Evolutionary conservation across 2,329 filamentous ascomycete species (phyloP).

Genomic region (Fusarium sp.): DNA sequence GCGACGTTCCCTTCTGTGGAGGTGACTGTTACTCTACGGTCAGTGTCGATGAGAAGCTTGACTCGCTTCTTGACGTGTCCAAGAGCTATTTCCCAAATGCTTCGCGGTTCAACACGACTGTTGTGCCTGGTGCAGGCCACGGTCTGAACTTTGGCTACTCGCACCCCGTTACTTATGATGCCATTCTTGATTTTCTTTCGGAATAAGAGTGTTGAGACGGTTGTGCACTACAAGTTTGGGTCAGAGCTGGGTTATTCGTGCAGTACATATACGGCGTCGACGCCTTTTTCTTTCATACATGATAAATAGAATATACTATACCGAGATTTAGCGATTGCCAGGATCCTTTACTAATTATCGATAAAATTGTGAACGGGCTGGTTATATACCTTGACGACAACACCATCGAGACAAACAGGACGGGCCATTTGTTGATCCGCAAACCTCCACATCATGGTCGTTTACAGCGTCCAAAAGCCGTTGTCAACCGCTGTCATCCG

Average conservation of each 20-base stretch:
- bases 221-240: background rate
- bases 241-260: background rate
- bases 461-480: slow-evolving; percentile 36
- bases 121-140: slow-evolving; percentile 63
- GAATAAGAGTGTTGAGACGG: slow-evolving; percentile 1
- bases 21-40: slow-evolving; percentile 64
- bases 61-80: slow-evolving; percentile 55
- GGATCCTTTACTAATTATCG: too few species aligned
- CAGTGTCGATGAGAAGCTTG: slow-evolving; percentile 49
- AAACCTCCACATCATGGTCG: background rate
- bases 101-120: slow-evolving; percentile 59
- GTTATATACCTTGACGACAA: background rate
- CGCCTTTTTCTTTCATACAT: too few species aligned
- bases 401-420: background rate
- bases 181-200: slow-evolving; percentile 52
- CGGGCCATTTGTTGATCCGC: slow-evolving; percentile 10
- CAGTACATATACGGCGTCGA: background rate
- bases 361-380: too few species aligned
- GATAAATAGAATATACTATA: slow-evolving; percentile 1
- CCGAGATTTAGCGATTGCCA: background rate
- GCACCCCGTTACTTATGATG: slow-evolving; percentile 45
- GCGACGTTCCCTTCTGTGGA: slow-evolving; percentile 67
- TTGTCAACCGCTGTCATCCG: slow-evolving; percentile 14
- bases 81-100: slow-evolving; percentile 55
- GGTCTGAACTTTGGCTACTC: slow-evolving; percentile 59